phyloP scores from a whole-genome alignment of 225 moss, liverwort and hornwort species.

The Marchantia polymorpha region DNA sequence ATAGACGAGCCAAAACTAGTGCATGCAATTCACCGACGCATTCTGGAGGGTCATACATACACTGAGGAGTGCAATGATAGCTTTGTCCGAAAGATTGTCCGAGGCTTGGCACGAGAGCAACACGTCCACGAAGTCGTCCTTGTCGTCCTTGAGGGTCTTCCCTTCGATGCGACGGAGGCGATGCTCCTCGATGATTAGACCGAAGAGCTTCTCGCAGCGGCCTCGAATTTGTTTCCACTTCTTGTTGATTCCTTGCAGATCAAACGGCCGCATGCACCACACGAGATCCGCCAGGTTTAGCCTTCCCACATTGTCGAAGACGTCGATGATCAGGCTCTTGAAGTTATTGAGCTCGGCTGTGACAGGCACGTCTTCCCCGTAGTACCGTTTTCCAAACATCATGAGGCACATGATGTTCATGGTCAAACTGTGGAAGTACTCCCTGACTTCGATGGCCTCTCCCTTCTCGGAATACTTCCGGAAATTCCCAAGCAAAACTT shows the following conservation, averaged over 20 bases:
- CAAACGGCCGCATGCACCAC: constrained; percentile 40
- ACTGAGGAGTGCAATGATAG: constrained; percentile 33
- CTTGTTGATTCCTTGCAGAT: constrained; percentile 44
- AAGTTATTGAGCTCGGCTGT: constrained; percentile 39
- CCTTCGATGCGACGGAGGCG: constrained; percentile 23
- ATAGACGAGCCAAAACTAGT: background rate
- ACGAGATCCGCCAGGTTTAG: constrained; percentile 45
- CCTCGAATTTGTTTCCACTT: constrained; percentile 34
- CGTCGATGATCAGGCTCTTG: constrained; percentile 31
- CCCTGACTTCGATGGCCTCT: constrained; percentile 30
- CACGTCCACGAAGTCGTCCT: constrained; percentile 45
- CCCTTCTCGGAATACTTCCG: constrained; percentile 24
- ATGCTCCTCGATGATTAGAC: constrained; percentile 43
- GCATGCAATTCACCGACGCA: background rate
- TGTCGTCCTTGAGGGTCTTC: constrained; percentile 4
- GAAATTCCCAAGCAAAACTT: constrained; percentile 21
- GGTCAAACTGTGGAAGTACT: constrained; percentile 42
- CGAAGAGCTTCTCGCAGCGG: constrained; percentile 34
- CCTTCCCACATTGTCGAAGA: constrained; percentile 42
- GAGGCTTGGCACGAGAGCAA: constrained; percentile 33
- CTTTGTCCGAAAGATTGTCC: constrained; percentile 37
- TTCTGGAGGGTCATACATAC: too few species aligned
- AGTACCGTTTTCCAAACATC: constrained; percentile 51
- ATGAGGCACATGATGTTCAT: constrained; percentile 49
- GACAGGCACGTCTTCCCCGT: constrained; percentile 32